A percentile compares a stretch with the other conserved stretches of the same genome.
phyloP scores from a whole-genome alignment of 805 yeast species.

The Grigorovia yakushimaensis region DNA sequence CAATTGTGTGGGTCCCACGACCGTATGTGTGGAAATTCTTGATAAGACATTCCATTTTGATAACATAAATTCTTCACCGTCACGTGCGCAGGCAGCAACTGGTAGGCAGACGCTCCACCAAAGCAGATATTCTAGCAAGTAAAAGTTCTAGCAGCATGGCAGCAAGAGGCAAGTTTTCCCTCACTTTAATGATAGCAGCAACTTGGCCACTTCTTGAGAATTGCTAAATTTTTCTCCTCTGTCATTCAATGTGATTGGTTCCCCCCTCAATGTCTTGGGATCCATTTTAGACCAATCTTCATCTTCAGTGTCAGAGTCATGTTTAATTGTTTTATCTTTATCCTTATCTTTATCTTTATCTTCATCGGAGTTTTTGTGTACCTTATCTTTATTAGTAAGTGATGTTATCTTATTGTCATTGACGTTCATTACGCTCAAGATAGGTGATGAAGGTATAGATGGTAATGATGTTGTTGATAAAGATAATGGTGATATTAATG shows the following conservation, averaged over 20 bases:
- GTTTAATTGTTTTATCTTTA: not conserved
- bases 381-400: too few species aligned
- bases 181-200: conserved; percentile 1
- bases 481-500: not conserved
- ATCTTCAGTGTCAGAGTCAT: conserved; percentile 75
- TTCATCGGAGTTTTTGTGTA: conserved; percentile 5
- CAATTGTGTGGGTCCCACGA: too few species aligned
- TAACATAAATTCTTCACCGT: too few species aligned
- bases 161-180: not conserved
- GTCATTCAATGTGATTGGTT: conserved; percentile 8
- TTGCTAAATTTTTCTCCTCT: conserved; percentile 4
- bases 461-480: not conserved
- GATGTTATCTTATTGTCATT: not conserved
- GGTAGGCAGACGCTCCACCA: too few species aligned
- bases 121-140: too few species aligned
- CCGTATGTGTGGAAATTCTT: too few species aligned
- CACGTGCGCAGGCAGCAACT: too few species aligned
- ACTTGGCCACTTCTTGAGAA: conserved; percentile 1
- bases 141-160: too few species aligned
- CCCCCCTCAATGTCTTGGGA: conserved; percentile 50
- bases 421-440: not conserved
- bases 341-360: conserved; percentile 21
- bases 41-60: too few species aligned
- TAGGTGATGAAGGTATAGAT: not conserved
- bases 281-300: conserved; percentile 96